Conservation (phyloP, 208 protist genomes). For the Leishmania amazonensis region DNA sequence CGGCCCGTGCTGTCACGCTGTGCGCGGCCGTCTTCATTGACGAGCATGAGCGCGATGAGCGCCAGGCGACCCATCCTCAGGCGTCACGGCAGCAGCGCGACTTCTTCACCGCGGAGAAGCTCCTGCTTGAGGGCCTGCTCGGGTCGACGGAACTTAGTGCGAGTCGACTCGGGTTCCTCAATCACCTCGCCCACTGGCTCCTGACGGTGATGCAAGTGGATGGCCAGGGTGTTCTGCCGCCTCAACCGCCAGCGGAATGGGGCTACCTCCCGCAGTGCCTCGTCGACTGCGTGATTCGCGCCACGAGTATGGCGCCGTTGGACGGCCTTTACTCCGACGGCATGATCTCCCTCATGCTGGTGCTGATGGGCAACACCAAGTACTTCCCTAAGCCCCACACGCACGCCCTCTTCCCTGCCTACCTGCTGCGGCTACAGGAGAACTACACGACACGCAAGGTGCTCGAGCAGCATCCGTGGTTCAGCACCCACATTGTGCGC, state of each 20-base stretch:
- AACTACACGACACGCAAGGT: conserved; percentile 46
- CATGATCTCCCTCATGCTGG: conserved; percentile 83
- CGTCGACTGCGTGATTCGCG: conserved; percentile 78
- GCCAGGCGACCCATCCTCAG: conserved; percentile 54
- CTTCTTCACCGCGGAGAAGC: conserved; percentile 52
- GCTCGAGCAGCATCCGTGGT: conserved; percentile 84
- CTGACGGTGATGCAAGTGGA: conserved; percentile 68
- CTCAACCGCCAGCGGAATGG: conserved; percentile 61
- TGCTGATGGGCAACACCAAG: conserved; percentile 89
- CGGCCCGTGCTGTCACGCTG: conserved; percentile 57
- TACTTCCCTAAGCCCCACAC: conserved; percentile 93
- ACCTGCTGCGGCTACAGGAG: conserved; percentile 64
- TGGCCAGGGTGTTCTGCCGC: conserved; percentile 47
- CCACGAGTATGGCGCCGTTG: conserved; percentile 57
- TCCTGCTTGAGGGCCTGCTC: conserved; percentile 66
- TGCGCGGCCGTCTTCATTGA: conserved; percentile 63
- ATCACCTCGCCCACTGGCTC: conserved; percentile 81
- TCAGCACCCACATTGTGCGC: conserved; percentile 73
- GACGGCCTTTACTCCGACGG: conserved; percentile 59
- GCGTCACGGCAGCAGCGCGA: conserved; percentile 46
- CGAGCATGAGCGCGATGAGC: conserved; percentile 57
- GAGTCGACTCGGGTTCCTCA: conserved; percentile 66
- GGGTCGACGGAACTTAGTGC: conserved; percentile 40
- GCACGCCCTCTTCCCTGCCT: conserved; percentile 82
- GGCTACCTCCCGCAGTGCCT: conserved; percentile 84